Evolutionary conservation across 352 stramenopile species (phyloP).

Genomic region (Phytophthora citrophthora): DNA sequence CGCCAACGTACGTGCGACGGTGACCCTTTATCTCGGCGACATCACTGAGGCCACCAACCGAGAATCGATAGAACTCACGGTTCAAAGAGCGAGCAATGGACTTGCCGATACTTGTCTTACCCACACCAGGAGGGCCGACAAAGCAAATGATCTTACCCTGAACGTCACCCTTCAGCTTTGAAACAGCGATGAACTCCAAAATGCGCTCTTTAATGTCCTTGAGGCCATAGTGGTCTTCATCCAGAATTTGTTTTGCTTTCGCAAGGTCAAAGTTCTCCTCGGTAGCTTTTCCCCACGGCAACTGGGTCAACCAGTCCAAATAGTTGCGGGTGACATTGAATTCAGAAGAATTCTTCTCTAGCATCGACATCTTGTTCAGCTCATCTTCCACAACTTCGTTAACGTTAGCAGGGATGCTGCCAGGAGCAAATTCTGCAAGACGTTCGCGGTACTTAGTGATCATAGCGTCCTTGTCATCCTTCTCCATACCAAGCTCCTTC

Average conservation of each 20-base stretch:
- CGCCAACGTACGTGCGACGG: constrained; percentile 97
- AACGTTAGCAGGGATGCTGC: constrained; percentile 77
- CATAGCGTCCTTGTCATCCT: constrained; percentile 99
- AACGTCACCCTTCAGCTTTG: constrained; percentile 95
- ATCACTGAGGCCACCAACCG: constrained; percentile 96
- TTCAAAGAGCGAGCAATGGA: constrained; percentile 97
- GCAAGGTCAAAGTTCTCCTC: constrained; percentile 98
- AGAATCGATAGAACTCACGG: constrained; percentile 99
- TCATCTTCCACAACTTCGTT: constrained; percentile 97
- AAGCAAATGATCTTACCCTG: constrained; percentile 99
- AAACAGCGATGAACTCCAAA: constrained; percentile 99
- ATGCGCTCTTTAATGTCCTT: constrained; percentile 99
- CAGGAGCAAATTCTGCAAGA: constrained; percentile 62
- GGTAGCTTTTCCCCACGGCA: constrained; percentile 97
- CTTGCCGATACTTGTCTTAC: constrained; percentile 96
- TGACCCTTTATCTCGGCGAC: constrained; percentile 99
- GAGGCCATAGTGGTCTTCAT: constrained; percentile 98
- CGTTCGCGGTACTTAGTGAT: constrained; percentile 96
- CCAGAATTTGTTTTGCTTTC: constrained; percentile 92
- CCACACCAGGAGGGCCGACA: constrained; percentile 93
- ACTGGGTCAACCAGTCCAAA: constrained; percentile 97
- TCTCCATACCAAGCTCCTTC: constrained; percentile 99
- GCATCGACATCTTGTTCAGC: constrained; percentile 96
- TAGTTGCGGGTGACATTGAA: constrained; percentile 99
- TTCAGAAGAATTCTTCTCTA: constrained; percentile 99